Percentiles rank a stretch among this genome's conserved stretches.
phyloP scores from a whole-genome alignment of 306 rosid species.

The Sesbania bispinosa region DNA sequence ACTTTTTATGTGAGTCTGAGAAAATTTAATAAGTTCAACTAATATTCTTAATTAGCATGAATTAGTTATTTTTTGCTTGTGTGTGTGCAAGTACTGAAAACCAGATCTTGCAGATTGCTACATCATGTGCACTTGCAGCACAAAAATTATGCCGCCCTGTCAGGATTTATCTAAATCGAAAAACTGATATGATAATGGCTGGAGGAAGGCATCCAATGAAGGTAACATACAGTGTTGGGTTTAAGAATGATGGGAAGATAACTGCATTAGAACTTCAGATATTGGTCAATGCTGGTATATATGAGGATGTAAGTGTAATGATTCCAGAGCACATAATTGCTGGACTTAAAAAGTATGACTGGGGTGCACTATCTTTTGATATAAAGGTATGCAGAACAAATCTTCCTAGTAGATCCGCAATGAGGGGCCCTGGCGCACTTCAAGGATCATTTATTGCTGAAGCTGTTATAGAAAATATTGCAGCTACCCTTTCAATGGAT shows the following conservation, averaged over 20 bases:
- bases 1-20: no score
- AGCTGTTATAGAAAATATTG: constrained; percentile 79
- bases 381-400: constrained; percentile 88
- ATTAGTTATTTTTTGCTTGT: no score
- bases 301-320: constrained; percentile 55
- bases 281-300: constrained; percentile 75
- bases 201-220: constrained; percentile 99
- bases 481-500: constrained; percentile 65
- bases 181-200: constrained; percentile 87
- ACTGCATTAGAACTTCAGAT: constrained; percentile 73
- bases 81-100: constrained; percentile 24
- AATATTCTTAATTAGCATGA: no score
- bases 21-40: no score
- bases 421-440: constrained; percentile 89
- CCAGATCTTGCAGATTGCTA: constrained; percentile 59
- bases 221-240: constrained; percentile 78
- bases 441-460: constrained; percentile 95
- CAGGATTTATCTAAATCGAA: constrained; percentile 72
- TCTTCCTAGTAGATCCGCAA: constrained; percentile 72
- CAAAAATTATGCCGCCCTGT: constrained; percentile 72
- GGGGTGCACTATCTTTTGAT: constrained; percentile 87
- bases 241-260: constrained; percentile 78
- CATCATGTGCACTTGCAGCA: constrained; percentile 90
- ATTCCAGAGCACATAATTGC: constrained; percentile 49
- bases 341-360: constrained; percentile 76